Evolutionary conservation across 1,284 basidiomycete species (phyloP), one percentile per base, ranked within the genome.

Genomic region (Cryptococcus depauperatus): DNA sequence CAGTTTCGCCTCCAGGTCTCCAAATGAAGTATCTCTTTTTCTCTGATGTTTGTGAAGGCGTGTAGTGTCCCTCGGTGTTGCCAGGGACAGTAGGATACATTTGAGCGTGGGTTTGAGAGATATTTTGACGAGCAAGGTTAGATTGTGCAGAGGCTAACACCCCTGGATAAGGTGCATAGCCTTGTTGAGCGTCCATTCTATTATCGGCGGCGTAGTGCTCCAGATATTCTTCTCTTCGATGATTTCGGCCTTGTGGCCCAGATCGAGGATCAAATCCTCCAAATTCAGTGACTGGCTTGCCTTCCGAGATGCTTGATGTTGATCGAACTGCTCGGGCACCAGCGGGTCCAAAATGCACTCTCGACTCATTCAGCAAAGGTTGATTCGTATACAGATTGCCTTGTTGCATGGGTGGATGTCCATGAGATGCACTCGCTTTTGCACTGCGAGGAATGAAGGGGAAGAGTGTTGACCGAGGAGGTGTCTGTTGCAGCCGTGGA

Each of bases 11-110:
- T 7, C 25, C 29, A 13, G n/a, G 21, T 13, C 37, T 22, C 37
- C 46, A 46, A n/a, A 41, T 37, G 35, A 48, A 46, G 27, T 48
- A 48, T 10, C 41, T 16, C 34, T 52, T 52, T 40, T 52, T 52
- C 37, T 52, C 39, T 14, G 39, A 19, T 11, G 39, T 11, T 10
- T 26, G 39, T 11, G 16, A 29, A 11, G n/a, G 25, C 26, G 39
- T 18, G 9, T 41, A 28, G 9, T 19, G 26, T 5, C n/a, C 23
- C 9, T 18, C 8, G 4, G 10, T 18, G 10, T 29, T n/a, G 14
- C 18, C 8, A 5, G 39, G 9, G 4, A 41, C 26, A 7, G 26
- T 16, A 21, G 39, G 18, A 13, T 28, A 41, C 23, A 27, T 41
- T 28, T 41, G 28, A 18, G 13, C 28, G n/a, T 35, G 34, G 7